A percentile compares a stretch with the other conserved stretches of the same genome.
Evolutionary conservation across 2,329 filamentous ascomycete species (phyloP).

Genomic region (Colletotrichum plurivorum): DNA sequence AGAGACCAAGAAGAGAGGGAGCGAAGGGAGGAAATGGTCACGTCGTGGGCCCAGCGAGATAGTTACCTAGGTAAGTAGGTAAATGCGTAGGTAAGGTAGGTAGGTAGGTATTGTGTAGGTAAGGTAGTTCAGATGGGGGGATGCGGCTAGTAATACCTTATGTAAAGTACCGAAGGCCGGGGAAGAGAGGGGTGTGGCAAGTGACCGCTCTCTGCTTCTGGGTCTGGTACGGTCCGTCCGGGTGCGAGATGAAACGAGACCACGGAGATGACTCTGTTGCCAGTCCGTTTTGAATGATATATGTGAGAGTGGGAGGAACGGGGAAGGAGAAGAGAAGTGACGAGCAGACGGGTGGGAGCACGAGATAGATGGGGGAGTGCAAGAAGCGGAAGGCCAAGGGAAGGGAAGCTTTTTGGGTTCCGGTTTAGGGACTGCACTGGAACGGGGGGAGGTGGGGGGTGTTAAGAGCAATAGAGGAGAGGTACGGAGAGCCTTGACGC

Average conservation of each 20-base stretch:
- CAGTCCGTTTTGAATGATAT: slow-evolving; percentile 15
- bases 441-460: slow-evolving; percentile 34
- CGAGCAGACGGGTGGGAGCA: slow-evolving; percentile 23
- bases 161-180: slow-evolving; percentile 20
- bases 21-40: slow-evolving; percentile 22
- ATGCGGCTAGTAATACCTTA: slow-evolving; percentile 17
- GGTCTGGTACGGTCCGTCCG: slow-evolving; percentile 23
- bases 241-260: slow-evolving; percentile 25
- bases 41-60: slow-evolving; percentile 17
- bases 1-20: slow-evolving; percentile 14
- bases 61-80: too few relatives aligned
- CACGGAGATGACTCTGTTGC: slow-evolving; percentile 20
- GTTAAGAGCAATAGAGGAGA: background rate
- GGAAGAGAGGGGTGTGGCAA: slow-evolving; percentile 15
- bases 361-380: slow-evolving; percentile 29
- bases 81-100: too few relatives aligned
- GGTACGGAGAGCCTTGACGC: slow-evolving; percentile 33
- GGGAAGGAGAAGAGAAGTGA: slow-evolving; percentile 9
- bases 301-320: slow-evolving; percentile 1
- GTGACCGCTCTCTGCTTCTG: slow-evolving; percentile 28
- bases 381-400: slow-evolving; percentile 37
- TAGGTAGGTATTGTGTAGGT: background rate
- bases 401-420: slow-evolving; percentile 42
- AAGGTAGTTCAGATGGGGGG: slow-evolving; percentile 11
- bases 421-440: slow-evolving; percentile 37